Base-by-base conservation (phyloP, 176 grass and related monocot genomes). In the Oryza meyeriana region DNA sequence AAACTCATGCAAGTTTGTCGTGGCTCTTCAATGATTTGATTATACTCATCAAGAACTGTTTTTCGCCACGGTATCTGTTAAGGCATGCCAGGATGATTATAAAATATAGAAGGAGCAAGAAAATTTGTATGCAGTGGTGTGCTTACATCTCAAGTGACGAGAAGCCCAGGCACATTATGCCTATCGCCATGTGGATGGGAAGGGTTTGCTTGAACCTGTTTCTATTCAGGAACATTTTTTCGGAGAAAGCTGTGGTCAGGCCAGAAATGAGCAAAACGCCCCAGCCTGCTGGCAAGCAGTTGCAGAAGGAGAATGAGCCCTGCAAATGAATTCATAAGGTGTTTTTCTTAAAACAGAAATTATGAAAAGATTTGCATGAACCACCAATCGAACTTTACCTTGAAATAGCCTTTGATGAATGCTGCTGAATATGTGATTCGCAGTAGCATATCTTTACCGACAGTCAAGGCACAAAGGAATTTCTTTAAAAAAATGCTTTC, bases 361-460 rank as follows among this genome's bases (percentile, higher is more conserved):
- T 38, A 40, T 36, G 62, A 22, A 67, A 31, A 64, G 52, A 24
- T 10, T 17, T 50, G 61, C 35, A 69, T 76, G 18, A 64, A 87
- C 77, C 27, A 67, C 35, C 71, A 72, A 31, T 10, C 29, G 67
- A 83, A 84, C 33, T 61, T 61, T 85, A 95, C 96, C 90, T 98
- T 83, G 87, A 98, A 98, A 78, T 91, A 98, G 33, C 75, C 72
- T 83, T 90, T 93, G 81, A 98, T 98, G 67, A 98, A 98, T 25
- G 80, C 30, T 66, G 83, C 73, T 73, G 96, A 98, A 81, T 98
- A 98, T 30, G 79, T 61, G 40, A 98, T 98, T 34, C 90, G 79
- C 26, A 95, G 89, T 20, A 91, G 25, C 93, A 98, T 98, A 91
- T 95, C 93, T 98, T 90, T 68, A 83, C 25, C 75, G 12, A 87